Conservation (phyloP, 192 early-diverging fungal genomes). For the Podila epigama region DNA sequence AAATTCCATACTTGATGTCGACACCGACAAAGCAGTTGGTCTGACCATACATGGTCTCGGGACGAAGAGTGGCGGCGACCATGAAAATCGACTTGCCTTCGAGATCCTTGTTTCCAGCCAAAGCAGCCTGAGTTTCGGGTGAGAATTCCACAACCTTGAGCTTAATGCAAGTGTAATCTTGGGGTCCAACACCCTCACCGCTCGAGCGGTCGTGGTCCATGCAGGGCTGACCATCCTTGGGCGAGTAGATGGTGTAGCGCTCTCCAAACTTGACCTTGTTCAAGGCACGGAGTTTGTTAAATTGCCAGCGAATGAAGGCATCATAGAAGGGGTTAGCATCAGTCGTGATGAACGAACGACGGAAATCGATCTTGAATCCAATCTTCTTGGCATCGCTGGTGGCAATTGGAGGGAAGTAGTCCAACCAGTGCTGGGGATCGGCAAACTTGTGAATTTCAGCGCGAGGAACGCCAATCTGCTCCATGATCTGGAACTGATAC, state of each 20-base stretch:
- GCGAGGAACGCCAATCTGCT: constrained; percentile 80
- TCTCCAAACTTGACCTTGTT: constrained; percentile 95
- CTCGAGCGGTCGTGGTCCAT: constrained; percentile 98
- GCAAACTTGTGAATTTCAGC: constrained; percentile 94
- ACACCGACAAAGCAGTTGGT: constrained; percentile 97
- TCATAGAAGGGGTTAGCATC: constrained; percentile 99
- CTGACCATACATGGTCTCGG: constrained; percentile 99
- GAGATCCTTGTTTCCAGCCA: constrained; percentile 50
- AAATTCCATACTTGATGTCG: constrained; percentile 93
- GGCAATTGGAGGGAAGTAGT: constrained; percentile 92
- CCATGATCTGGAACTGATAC: constrained; percentile 99
- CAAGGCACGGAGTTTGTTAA: constrained; percentile 82
- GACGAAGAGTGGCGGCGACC: constrained; percentile 95
- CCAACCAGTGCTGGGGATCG: constrained; percentile 89
- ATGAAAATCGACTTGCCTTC: constrained; percentile 83
- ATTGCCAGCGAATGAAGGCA: constrained; percentile 98
- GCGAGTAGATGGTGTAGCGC: constrained; percentile 96
- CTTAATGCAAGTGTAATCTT: constrained; percentile 98
- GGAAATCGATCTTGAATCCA: constrained; percentile 92
- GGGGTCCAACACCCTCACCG: constrained; percentile 93
- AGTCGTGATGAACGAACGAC: constrained; percentile 97
- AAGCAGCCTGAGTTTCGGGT: constrained; percentile 48
- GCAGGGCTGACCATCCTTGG: constrained; percentile 94
- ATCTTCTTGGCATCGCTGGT: constrained; percentile 79
- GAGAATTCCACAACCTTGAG: constrained; percentile 80